Evolutionary conservation across 1,284 basidiomycete genomes (phyloP).

Genomic region (Malassezia equina): DNA sequence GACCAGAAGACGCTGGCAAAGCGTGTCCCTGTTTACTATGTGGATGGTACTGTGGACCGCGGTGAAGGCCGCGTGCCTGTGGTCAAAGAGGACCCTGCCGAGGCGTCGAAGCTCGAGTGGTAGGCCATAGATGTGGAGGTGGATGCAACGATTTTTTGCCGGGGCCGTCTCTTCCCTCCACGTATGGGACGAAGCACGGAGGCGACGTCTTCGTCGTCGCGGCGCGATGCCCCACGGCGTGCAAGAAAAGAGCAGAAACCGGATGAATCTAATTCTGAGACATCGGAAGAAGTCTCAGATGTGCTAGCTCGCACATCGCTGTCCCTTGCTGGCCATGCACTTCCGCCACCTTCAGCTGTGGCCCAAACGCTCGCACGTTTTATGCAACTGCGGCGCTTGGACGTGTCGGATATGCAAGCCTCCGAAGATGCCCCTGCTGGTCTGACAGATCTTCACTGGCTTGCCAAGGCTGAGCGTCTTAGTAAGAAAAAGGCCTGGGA

Average conservation of each 20-base stretch:
- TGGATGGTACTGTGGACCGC: conserved; percentile 11
- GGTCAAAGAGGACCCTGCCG: not conserved
- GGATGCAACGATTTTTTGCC: not conserved
- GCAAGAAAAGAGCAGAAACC: no score
- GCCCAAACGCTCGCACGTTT: conserved; percentile 35
- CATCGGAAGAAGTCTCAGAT: not conserved
- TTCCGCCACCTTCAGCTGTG: conserved; percentile 25
- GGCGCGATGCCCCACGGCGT: no score
- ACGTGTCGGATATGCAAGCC: conserved; percentile 29
- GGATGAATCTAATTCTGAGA: not conserved
- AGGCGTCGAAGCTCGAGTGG: not conserved
- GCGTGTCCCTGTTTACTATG: conserved; percentile 17
- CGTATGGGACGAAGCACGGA: not conserved
- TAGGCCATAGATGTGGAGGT: not conserved
- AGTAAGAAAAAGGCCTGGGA: conserved; percentile 19
- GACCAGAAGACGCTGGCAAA: conserved; percentile 27
- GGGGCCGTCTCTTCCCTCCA: not conserved
- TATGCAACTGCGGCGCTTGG: conserved; percentile 28
- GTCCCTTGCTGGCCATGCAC: conserved; percentile 25
- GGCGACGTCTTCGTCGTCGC: not conserved
- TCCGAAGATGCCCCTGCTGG: conserved; percentile 25
- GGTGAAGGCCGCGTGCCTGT: conserved; percentile 11
- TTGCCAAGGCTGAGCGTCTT: conserved; percentile 24
- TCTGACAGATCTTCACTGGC: conserved; percentile 23
- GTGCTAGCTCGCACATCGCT: conserved; percentile 22